Base-by-base conservation (phyloP, 2,329 filamentous ascomycete species). In the Aureobasidium sp. region DNA sequence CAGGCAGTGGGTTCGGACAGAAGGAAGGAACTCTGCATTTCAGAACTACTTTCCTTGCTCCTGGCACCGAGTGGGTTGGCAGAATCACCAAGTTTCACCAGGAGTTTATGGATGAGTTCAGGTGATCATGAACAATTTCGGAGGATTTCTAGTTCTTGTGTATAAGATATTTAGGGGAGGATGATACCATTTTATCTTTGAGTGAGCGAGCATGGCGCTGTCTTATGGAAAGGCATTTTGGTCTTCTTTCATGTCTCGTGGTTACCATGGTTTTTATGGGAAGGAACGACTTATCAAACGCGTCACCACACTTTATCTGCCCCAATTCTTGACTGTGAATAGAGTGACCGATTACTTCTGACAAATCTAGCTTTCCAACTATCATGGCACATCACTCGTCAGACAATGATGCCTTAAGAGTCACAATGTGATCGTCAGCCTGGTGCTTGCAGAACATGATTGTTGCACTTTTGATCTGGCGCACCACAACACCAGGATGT, bases 31-130 rank as follows among this genome's bases (percentile, higher is more conserved):
- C 90, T 0, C 80, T 94, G 70, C 94, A 99, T 79, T 96, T 99
- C 82, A 82, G 94, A 65, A 99, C 94, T 4, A 99, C 94, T 0
- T 99, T 99, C 82, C 79, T 99, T 44, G 93, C 94, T 0, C 94
- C 94, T 0, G 94, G 94, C 15, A 97, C 93, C 1, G 92, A 96
- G 69, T 99, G 94, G 94, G 87, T 95, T 7, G 85, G 87, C 54
- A 83, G 87, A 67, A 91, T 97, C 68, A 84, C 88, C 68, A 89
- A 90, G 76, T 99, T 99, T 78, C 94, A 99, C 79, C 79, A 86
- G 75, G 85, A 89, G 65, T 99, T 99, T 70, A 89, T 97, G 86
- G 82, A 88, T 56, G 84, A 96, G 82, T 97, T 82, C 67, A 78
- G 77, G 17, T 57, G 29, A 45, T 57, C 7, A 19, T 27, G 2